Base-by-base conservation (phyloP, 2,329 filamentous ascomycete species). In the Thelonectria blattea region DNA sequence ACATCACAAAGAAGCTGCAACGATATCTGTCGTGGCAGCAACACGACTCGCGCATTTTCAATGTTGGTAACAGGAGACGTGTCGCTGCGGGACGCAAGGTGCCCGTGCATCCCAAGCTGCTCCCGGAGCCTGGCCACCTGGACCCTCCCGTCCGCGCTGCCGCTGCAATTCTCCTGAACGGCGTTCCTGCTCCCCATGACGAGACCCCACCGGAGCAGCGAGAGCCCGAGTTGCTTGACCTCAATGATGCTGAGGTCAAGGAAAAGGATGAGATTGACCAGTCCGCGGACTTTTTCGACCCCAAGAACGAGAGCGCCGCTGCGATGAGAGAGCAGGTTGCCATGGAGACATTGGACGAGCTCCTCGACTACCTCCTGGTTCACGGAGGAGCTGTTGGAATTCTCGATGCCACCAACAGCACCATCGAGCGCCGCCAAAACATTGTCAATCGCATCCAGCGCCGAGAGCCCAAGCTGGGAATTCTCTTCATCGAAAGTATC, bases 1-100 rank as follows among this genome's bases (percentile, higher is more conserved):
- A 99, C 78, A 96, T 99, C 71, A 98, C 95, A 63, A 98, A 98
- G 82, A 99, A 99, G 80, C 86, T 99, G 64, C 91, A 95, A 60
- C 87, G 95, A 63, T 99, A 98, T 74, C 81, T 99, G 52, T 94
- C 96, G 51, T 99, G 95, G 95, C 88, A 97, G 72, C 95, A 99
- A 73, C 94, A 99, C 77, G 92, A 97, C 72, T 95, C 93, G 12
- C 86, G 85, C 67, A 97, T 99, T 69, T 99, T 99, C 86, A 99
- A 99, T 71, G 95, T 99, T 39, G 95, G 95, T 62, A 94, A 97
- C 76, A 86, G 93, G 72, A 86, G 95, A 70, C 89, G 95, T 69
- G 86, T 93, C 52, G 92, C 89, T 17, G 91, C 90, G 45, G 90
- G 90, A 15, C 74, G 81, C 46, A 75, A 76, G 24, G 74, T 76